Percentiles rank a stretch among this genome's conserved stretches.
These are phyloP conservation scores for Dryas integrifolia DNA, from an alignment of 331 rosid genomes.

Conservation along the genomic window DNA sequence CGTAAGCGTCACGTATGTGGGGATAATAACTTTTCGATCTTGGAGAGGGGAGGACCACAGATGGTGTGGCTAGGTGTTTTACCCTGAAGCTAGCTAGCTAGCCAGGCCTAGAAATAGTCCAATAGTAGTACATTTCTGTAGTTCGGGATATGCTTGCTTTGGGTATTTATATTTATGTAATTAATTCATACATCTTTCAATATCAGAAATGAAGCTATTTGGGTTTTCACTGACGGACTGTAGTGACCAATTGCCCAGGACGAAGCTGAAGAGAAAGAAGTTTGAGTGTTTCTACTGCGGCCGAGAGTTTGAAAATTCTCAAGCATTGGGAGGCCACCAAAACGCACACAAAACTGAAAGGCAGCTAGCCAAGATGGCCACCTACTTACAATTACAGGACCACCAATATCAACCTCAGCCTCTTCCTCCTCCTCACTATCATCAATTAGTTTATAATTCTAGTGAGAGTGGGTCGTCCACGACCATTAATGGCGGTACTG, in stretches of 20 bases:
- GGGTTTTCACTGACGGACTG: background rate
- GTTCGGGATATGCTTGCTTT: too few species aligned
- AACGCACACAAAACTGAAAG: conserved; percentile 39
- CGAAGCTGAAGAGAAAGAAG: background rate
- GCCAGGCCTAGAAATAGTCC: too few species aligned
- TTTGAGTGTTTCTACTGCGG: conserved; percentile 34
- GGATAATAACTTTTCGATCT: too few species aligned
- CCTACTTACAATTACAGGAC: background rate
- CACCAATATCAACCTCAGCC: background rate
- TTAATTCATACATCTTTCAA: too few species aligned
- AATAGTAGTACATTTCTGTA: too few species aligned
- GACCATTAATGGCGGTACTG: background rate
- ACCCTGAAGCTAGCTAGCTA: too few species aligned
- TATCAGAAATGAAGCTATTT: conserved; percentile 14
- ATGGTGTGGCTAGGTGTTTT: too few species aligned
- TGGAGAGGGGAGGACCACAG: too few species aligned
- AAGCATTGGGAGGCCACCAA: conserved; percentile 45
- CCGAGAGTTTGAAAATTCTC: conserved; percentile 31
- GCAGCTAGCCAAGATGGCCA: conserved; percentile 23
- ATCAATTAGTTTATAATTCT: background rate
- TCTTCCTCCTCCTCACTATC: conserved; percentile 6
- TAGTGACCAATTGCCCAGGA: background rate
- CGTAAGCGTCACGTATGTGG: too few species aligned
- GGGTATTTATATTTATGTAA: too few species aligned
- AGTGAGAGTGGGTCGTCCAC: background rate